phyloP scores from a whole-genome alignment of 225 moss, liverwort and hornwort species.

The Lunularia cruciata region DNA sequence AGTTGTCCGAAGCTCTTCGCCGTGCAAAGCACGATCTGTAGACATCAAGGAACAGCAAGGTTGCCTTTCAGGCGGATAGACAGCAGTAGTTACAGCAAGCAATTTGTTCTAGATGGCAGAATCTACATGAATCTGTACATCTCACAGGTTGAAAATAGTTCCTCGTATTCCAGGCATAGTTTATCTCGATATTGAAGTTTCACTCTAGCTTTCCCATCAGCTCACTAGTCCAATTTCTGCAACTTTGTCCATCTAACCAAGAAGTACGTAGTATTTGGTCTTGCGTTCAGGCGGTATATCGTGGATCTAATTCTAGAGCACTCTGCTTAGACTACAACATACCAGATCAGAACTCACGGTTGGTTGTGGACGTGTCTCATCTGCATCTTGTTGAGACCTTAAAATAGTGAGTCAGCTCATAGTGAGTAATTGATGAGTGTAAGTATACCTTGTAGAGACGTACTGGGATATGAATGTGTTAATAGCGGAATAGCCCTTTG shows the following conservation, averaged over 20 bases:
- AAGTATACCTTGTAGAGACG: no score
- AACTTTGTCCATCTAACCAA: background rate
- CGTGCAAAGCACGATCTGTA: background rate
- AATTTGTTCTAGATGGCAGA: background rate
- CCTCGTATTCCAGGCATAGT: background rate
- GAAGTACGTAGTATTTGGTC: background rate
- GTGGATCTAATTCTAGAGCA: background rate
- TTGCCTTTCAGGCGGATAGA: background rate
- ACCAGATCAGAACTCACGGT: background rate
- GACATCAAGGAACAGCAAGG: background rate
- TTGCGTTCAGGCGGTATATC: background rate
- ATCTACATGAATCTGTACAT: background rate
- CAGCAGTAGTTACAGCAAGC: conserved; percentile 11
- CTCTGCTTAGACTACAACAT: background rate
- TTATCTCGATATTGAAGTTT: background rate
- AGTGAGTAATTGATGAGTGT: no score
- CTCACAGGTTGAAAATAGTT: conserved; percentile 6
- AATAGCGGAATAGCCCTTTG: no score
- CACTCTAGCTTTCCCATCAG: background rate
- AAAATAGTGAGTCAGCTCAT: no score
- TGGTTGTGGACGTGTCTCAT: background rate
- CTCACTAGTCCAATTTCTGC: background rate
- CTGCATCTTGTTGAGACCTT: background rate
- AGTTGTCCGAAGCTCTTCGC: background rate
- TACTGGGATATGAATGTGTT: no score